A percentile compares a stretch with the other conserved stretches of the same genome.
Conservation (phyloP, 495 filamentous ascomycete genomes). For the Penicillium argentinense region DNA sequence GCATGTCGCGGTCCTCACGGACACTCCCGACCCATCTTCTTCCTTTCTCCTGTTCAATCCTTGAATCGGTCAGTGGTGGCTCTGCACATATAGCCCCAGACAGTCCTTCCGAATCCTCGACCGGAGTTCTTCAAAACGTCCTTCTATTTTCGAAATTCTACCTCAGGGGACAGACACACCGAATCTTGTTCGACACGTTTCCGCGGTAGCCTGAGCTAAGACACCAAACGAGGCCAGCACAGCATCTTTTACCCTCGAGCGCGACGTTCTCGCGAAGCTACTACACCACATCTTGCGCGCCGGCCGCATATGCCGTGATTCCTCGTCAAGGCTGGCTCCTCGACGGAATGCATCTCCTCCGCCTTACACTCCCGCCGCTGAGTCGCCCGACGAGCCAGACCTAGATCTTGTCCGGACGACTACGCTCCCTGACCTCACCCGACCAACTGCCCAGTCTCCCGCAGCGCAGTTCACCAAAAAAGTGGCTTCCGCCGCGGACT, state of each 20-base stretch:
- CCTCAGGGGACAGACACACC: no score
- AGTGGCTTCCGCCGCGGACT: slow-evolving; percentile 27
- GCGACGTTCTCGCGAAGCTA: no score
- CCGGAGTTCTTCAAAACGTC: neutral
- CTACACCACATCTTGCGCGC: slow-evolving; percentile 19
- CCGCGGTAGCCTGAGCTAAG: no score
- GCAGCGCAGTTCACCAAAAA: slow-evolving; percentile 27
- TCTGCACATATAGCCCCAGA: neutral
- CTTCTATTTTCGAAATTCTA: neutral
- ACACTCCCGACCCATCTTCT: no score
- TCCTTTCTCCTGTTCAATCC: neutral
- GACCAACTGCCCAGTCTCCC: slow-evolving; percentile 4
- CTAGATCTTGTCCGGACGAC: slow-evolving; percentile 22
- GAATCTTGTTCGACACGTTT: no score
- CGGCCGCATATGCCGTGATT: slow-evolving; percentile 44
- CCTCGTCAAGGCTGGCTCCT: slow-evolving; percentile 45
- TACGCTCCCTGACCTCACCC: slow-evolving; percentile 15
- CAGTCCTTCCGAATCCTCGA: neutral
- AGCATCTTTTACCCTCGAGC: no score
- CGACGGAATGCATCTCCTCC: slow-evolving; percentile 45
- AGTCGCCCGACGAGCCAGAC: slow-evolving; percentile 28
- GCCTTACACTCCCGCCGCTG: slow-evolving; percentile 33
- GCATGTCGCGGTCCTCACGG: slow-evolving; percentile 1
- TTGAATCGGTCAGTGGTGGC: neutral
- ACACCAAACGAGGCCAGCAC: no score